Evolutionary conservation across 768 basidiomycete genomes (phyloP).

Genomic region (Floccularia luteovirens): DNA sequence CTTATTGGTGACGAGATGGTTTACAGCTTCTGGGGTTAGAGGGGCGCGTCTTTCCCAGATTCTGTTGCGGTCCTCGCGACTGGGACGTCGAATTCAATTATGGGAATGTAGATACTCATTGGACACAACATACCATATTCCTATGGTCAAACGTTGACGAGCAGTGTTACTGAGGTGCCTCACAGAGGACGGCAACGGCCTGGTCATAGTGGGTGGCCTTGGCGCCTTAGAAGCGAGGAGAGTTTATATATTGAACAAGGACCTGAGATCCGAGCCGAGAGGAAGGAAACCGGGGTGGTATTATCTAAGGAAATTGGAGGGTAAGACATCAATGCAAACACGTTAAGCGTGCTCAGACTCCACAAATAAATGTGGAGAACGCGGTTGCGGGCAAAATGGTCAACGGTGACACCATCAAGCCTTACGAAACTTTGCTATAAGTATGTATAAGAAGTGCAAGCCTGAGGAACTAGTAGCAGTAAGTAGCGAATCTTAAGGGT

Average conservation of each 20-base stretch:
- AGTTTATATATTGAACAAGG: slow-evolving; percentile 4
- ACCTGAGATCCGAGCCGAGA: slow-evolving; percentile 19
- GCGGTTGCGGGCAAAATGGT: neutral
- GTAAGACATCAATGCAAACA: slow-evolving; percentile 10
- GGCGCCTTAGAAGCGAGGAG: neutral
- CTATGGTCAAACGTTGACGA: slow-evolving; percentile 17
- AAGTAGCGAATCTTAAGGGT: too few relatives aligned
- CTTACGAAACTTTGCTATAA: too few relatives aligned
- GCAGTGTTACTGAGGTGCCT: slow-evolving; percentile 5
- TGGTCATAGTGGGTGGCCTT: neutral
- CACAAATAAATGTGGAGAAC: neutral
- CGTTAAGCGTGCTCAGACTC: slow-evolving; percentile 1
- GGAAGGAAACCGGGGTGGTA: slow-evolving; percentile 6
- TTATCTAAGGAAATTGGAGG: slow-evolving; percentile 15
- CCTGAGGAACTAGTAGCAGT: too few relatives aligned
- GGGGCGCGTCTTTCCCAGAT: slow-evolving; percentile 88
- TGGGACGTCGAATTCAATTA: slow-evolving; percentile 6
- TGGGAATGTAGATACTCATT: neutral
- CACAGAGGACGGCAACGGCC: neutral
- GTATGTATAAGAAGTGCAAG: too few relatives aligned
- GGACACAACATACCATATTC: slow-evolving; percentile 18
- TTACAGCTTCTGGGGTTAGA: slow-evolving; percentile 69
- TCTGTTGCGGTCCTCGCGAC: slow-evolving; percentile 72
- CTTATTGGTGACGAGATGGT: slow-evolving; percentile 45
- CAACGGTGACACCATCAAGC: too few relatives aligned